phyloP scores from a whole-genome alignment of 169 alveolate species.

The Theileria equi region DNA sequence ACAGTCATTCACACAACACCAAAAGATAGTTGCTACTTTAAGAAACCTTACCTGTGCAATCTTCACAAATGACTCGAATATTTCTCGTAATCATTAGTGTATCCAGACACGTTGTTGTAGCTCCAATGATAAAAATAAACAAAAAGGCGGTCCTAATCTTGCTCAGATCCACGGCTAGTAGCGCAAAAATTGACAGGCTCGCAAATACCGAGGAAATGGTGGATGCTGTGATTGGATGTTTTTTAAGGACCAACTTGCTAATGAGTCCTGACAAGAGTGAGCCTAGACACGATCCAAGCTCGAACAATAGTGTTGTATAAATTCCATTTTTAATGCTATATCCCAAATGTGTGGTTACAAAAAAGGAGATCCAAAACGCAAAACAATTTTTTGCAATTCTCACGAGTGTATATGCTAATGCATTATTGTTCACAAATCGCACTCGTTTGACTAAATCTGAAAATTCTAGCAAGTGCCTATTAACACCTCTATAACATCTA shows the following conservation, averaged over 20 bases:
- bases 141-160: not conserved
- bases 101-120: constrained; percentile 36
- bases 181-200: constrained; percentile 4
- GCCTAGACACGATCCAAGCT: constrained; percentile 53
- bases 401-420: constrained; percentile 7
- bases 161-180: constrained; percentile 30
- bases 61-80: constrained; percentile 47
- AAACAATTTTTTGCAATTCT: constrained; percentile 38
- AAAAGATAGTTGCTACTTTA: no score
- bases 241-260: constrained; percentile 24
- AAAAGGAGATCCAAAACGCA: constrained; percentile 51
- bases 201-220: constrained; percentile 15
- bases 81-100: constrained; percentile 47
- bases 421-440: not conserved
- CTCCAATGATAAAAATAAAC: constrained; percentile 33
- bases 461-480: not conserved
- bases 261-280: constrained; percentile 22
- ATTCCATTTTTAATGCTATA: constrained; percentile 34
- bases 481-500: not conserved
- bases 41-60: not conserved
- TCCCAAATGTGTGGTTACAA: constrained; percentile 36
- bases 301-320: constrained; percentile 41
- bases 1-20: no score
- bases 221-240: constrained; percentile 41
- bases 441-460: constrained; percentile 16